phyloP scores from a whole-genome alignment of 495 filamentous ascomycete genomes.

The Thozetella sp. region DNA sequence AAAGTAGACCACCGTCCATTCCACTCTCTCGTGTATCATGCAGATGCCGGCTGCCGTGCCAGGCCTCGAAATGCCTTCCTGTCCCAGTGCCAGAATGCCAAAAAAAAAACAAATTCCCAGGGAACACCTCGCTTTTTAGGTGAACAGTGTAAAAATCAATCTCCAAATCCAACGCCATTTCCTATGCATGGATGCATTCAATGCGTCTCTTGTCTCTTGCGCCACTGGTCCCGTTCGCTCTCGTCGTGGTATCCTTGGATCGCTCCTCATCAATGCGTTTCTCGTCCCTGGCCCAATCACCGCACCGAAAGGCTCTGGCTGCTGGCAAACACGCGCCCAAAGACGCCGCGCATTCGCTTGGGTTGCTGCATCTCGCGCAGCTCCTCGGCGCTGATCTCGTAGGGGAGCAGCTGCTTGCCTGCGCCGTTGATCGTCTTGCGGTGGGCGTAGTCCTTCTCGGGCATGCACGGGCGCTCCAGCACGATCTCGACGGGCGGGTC shows the following conservation, averaged over 20 bases:
- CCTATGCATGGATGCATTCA: not conserved
- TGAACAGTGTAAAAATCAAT: not conserved
- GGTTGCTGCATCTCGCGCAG: conserved; percentile 36
- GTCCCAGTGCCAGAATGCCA: not conserved
- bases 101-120: not conserved
- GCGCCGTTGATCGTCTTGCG: conserved; percentile 4
- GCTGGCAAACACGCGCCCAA: conserved; percentile 38
- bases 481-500: conserved; percentile 40
- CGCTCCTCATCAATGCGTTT: not conserved
- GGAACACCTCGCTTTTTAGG: not conserved
- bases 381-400: conserved; percentile 47
- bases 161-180: not conserved
- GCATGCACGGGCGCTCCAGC: conserved; percentile 23
- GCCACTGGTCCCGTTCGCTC: not conserved
- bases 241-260: not conserved
- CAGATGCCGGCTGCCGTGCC: not conserved
- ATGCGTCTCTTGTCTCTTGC: not conserved
- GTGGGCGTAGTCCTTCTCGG: conserved; percentile 24
- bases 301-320: conserved; percentile 12
- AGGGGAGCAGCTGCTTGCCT: conserved; percentile 36
- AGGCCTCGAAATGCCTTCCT: not conserved
- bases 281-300: not conserved
- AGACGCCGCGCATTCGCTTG: conserved; percentile 40
- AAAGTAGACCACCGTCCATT: not conserved
- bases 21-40: conserved; percentile 1